These are phyloP conservation scores for Solanum hybrid DNA, from an alignment of 305 asterid genomes.

Conservation along the genomic window DNA sequence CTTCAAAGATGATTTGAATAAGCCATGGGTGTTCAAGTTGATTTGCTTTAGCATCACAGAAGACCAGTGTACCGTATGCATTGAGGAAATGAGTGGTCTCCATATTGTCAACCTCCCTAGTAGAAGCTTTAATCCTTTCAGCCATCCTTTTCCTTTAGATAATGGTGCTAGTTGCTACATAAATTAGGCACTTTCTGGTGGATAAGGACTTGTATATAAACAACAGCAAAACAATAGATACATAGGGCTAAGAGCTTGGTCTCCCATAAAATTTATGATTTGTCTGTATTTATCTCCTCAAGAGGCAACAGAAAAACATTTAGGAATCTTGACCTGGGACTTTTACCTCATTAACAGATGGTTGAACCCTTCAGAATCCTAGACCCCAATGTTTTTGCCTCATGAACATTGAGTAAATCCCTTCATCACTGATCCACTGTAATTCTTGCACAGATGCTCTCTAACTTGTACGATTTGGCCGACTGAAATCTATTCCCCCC, in stretches of 20 bases:
- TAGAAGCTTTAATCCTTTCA: background rate
- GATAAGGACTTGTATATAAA: background rate
- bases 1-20: background rate
- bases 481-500: background rate
- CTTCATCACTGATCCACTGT: background rate
- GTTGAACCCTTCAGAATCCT: background rate
- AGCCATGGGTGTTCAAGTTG: background rate
- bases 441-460: background rate
- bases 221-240: background rate
- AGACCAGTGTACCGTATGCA: background rate
- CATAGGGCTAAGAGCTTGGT: background rate
- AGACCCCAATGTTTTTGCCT: background rate
- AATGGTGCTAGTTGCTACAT: background rate
- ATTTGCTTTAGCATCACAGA: background rate
- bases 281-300: background rate
- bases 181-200: background rate
- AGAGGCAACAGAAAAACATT: background rate
- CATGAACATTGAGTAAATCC: background rate
- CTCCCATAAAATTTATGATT: background rate
- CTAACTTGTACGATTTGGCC: background rate
- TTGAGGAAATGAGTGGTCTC: background rate
- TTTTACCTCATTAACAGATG: background rate
- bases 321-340: background rate
- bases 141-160: background rate
- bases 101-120: background rate